Conservation (phyloP, 2,329 filamentous ascomycete species). For the Venturia pyrina region DNA sequence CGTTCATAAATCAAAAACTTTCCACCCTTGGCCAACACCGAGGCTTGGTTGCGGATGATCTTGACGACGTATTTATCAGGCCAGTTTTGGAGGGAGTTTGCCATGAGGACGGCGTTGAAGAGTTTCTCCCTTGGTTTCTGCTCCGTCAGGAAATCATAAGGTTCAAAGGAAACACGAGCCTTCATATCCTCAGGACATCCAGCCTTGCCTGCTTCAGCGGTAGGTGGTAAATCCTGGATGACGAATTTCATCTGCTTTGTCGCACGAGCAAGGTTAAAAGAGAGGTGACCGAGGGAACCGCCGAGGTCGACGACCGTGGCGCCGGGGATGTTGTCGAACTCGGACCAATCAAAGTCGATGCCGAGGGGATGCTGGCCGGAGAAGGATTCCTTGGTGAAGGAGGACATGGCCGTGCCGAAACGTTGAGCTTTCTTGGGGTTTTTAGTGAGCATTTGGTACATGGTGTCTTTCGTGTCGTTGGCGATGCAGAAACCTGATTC, state of each 20-base stretch:
- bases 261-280: background rate
- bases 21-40: background rate
- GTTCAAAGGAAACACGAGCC: conserved; percentile 16
- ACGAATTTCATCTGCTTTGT: conserved; percentile 3
- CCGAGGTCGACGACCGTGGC: conserved; percentile 3
- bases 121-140: conserved; percentile 17
- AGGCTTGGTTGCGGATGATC: background rate
- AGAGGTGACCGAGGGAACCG: background rate
- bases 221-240: conserved; percentile 8
- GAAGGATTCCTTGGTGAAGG: background rate
- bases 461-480: background rate
- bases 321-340: background rate
- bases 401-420: background rate
- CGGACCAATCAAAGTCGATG: conserved; percentile 2
- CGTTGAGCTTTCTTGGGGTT: background rate
- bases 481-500: background rate
- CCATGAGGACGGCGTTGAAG: conserved; percentile 24
- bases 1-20: background rate
- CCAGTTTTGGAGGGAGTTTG: conserved; percentile 26
- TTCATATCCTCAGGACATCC: background rate
- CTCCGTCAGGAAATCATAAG: conserved; percentile 23
- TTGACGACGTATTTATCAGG: background rate
- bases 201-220: background rate
- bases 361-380: background rate
- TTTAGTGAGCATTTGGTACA: background rate